phyloP scores from a whole-genome alignment of 352 stramenopile genomes.

The Pythium guiyangense region DNA sequence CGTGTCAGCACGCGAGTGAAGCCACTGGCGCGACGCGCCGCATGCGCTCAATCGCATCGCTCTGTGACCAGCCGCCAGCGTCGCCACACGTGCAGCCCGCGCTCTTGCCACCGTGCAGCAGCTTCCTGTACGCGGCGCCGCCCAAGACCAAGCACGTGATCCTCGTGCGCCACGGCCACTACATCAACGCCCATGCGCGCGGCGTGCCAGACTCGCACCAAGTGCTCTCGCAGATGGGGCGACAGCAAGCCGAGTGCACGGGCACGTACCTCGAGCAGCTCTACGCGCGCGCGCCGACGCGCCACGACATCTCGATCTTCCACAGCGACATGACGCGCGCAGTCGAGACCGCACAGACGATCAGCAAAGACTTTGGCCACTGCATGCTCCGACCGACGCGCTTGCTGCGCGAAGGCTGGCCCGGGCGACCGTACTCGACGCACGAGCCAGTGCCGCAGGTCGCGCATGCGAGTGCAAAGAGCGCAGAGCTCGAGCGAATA shows the following conservation, averaged over 20 bases:
- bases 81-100: neutral
- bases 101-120: conserved; percentile 16
- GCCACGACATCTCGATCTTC: conserved; percentile 53
- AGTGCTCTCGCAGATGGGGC: conserved; percentile 77
- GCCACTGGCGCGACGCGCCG: neutral
- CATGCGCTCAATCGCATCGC: conserved; percentile 10
- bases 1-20: neutral
- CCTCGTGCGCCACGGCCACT: conserved; percentile 75
- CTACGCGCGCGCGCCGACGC: conserved; percentile 46
- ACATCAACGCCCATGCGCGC: conserved; percentile 70
- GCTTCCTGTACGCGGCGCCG: conserved; percentile 46
- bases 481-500: conserved; percentile 25
- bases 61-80: conserved; percentile 2
- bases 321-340: conserved; percentile 77
- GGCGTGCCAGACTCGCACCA: conserved; percentile 55
- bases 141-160: conserved; percentile 72
- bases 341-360: conserved; percentile 65
- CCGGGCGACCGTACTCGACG: conserved; percentile 53
- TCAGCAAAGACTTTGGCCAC: conserved; percentile 44
- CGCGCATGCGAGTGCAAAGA: neutral
- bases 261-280: conserved; percentile 61
- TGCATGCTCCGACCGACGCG: conserved; percentile 32
- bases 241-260: conserved; percentile 64
- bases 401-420: conserved; percentile 75
- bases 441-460: conserved; percentile 13